These are phyloP conservation scores for Acrocalymma vagum DNA, from an alignment of 2,329 filamentous ascomycete species.

Conservation along the genomic window DNA sequence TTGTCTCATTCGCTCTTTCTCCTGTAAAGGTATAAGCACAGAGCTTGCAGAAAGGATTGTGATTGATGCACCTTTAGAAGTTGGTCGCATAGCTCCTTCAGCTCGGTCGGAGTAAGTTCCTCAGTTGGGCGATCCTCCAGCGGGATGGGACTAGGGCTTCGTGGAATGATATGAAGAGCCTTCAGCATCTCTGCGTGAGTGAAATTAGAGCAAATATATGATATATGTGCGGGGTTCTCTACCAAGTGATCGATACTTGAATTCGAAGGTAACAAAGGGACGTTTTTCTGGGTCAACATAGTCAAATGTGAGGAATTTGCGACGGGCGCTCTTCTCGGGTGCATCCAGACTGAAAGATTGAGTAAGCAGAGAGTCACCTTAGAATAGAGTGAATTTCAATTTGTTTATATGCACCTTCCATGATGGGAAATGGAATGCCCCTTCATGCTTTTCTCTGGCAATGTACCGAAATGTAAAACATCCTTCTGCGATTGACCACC, in stretches of 20 bases:
- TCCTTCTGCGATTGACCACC: not conserved
- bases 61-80: too few species aligned
- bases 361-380: too few species aligned
- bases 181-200: conserved; percentile 26
- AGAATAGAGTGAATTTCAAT: not conserved
- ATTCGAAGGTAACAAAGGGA: conserved; percentile 21
- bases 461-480: not conserved
- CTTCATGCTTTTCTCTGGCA: conserved; percentile 15
- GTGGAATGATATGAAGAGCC: conserved; percentile 32
- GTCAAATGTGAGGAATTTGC: not conserved
- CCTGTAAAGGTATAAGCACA: too few species aligned
- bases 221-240: too few species aligned
- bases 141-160: conserved; percentile 22
- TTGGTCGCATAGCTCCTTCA: conserved; percentile 9
- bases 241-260: conserved; percentile 24
- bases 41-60: too few species aligned
- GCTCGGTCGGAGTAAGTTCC: conserved; percentile 4
- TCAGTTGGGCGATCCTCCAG: conserved; percentile 8
- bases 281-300: conserved; percentile 3
- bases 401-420: conserved; percentile 3
- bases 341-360: conserved; percentile 3
- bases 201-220: too few species aligned
- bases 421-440: conserved; percentile 10
- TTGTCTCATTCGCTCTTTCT: not conserved
- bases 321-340: not conserved